A percentile compares a stretch with the other conserved stretches of the same genome.
Conservation (phyloP, 2,329 filamentous ascomycete species). For the Stachybotrys echinatus region DNA sequence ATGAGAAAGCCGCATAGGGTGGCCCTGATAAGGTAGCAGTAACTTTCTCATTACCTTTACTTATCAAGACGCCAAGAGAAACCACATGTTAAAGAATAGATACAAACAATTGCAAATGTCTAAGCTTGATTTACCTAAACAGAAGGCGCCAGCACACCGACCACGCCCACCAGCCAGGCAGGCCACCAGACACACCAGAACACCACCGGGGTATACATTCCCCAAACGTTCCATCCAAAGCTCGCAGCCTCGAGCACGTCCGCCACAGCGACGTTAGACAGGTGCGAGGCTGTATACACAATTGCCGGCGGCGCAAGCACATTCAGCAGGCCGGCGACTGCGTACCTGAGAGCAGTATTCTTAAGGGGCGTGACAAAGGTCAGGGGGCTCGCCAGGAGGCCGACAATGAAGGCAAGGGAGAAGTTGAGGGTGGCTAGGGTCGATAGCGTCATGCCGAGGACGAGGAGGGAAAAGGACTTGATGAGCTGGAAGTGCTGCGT, state of each 20-base stretch:
- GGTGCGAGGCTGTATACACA: constrained; percentile 38
- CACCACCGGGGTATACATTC: constrained; percentile 81
- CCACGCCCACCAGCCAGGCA: constrained; percentile 68
- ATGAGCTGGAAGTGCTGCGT: constrained; percentile 70
- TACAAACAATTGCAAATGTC: too few relatives aligned
- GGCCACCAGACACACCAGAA: constrained; percentile 98
- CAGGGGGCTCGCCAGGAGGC: constrained; percentile 71
- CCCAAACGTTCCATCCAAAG: constrained; percentile 85
- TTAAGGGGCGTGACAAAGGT: constrained; percentile 60
- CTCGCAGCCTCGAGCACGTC: constrained; percentile 66
- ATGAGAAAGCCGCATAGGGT: too few relatives aligned
- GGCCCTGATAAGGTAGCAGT: too few relatives aligned
- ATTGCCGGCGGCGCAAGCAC: constrained; percentile 58
- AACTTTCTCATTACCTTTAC: too few relatives aligned
- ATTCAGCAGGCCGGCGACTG: constrained; percentile 48
- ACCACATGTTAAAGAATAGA: too few relatives aligned
- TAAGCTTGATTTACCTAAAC: too few relatives aligned
- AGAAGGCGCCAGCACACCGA: constrained; percentile 39
- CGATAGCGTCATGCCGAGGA: constrained; percentile 87
- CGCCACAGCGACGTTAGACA: constrained; percentile 37
- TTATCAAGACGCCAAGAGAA: too few relatives aligned
- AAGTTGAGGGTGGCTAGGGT: constrained; percentile 95
- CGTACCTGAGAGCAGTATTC: constrained; percentile 30
- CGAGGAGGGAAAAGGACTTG: constrained; percentile 86
- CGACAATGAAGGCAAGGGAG: constrained; percentile 79